These are phyloP conservation scores for Lagenaria siceraria DNA, from an alignment of 306 rosid species.

Conservation along the genomic window DNA sequence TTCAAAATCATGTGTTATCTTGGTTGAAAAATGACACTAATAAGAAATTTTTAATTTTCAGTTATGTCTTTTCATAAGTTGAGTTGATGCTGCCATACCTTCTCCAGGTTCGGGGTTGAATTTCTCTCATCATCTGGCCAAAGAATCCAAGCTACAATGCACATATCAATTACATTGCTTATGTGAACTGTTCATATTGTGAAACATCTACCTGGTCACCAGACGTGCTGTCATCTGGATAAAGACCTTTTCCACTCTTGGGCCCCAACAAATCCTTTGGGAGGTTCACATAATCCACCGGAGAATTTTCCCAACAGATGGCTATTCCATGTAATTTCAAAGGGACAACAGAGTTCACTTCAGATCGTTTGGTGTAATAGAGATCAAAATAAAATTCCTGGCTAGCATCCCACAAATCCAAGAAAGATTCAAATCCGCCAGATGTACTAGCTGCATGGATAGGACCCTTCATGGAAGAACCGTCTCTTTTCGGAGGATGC, in stretches of 20 bases:
- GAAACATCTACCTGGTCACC: conserved; percentile 28
- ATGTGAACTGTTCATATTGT: conserved; percentile 30
- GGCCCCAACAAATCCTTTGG: conserved; percentile 69
- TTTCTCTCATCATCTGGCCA: conserved; percentile 99
- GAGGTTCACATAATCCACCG: conserved; percentile 72
- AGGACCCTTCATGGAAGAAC: conserved; percentile 53
- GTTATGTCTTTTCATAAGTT: background rate
- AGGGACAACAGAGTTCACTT: conserved; percentile 46
- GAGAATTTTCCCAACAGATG: conserved; percentile 81
- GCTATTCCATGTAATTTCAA: conserved; percentile 85
- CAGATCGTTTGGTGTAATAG: conserved; percentile 56
- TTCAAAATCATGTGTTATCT: background rate
- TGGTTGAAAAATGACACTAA: background rate
- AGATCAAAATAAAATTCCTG: conserved; percentile 75
- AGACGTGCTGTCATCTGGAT: conserved; percentile 22
- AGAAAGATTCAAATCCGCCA: conserved; percentile 81
- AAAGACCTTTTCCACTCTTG: conserved; percentile 26
- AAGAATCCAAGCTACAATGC: conserved; percentile 77
- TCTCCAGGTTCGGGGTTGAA: conserved; percentile 76
- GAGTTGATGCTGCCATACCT: conserved; percentile 39
- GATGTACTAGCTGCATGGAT: conserved; percentile 42
- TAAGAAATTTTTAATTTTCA: background rate
- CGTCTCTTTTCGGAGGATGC: conserved; percentile 19
- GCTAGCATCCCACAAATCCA: conserved; percentile 64
- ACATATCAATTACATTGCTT: conserved; percentile 59